These are phyloP conservation scores for Neurospora cerealis DNA, from an alignment of 495 filamentous ascomycete species.

Conservation along the genomic window DNA sequence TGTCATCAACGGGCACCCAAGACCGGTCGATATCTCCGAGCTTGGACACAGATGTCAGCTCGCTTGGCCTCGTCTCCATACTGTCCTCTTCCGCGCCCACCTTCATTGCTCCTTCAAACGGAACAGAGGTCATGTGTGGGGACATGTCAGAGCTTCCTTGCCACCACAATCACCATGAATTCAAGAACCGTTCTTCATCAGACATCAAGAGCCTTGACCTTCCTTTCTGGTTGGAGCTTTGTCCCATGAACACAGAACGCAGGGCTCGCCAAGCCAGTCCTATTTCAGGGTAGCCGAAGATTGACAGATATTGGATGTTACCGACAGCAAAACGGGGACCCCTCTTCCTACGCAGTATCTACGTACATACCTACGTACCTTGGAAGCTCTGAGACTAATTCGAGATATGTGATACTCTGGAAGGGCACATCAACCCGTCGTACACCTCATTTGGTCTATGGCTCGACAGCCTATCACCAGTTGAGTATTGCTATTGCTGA, in stretches of 20 bases:
- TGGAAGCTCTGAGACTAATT: neutral
- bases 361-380: neutral
- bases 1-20: neutral
- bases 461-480: neutral
- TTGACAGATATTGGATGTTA: constrained; percentile 12
- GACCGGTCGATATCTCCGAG: neutral
- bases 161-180: neutral
- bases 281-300: constrained; percentile 21
- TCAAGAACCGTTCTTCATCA: neutral
- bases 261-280: constrained; percentile 4
- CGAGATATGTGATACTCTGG: neutral
- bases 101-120: neutral
- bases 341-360: neutral
- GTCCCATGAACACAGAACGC: neutral
- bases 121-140: neutral
- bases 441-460: neutral
- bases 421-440: neutral
- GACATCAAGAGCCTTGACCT: neutral
- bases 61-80: neutral
- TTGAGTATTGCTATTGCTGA: neutral
- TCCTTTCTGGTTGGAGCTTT: neutral
- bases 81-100: neutral
- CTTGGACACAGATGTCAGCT: neutral
- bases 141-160: neutral
- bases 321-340: neutral